These are phyloP conservation scores for Carex littledalei DNA, from an alignment of 176 grass and related monocot species.

Conservation along the genomic window DNA sequence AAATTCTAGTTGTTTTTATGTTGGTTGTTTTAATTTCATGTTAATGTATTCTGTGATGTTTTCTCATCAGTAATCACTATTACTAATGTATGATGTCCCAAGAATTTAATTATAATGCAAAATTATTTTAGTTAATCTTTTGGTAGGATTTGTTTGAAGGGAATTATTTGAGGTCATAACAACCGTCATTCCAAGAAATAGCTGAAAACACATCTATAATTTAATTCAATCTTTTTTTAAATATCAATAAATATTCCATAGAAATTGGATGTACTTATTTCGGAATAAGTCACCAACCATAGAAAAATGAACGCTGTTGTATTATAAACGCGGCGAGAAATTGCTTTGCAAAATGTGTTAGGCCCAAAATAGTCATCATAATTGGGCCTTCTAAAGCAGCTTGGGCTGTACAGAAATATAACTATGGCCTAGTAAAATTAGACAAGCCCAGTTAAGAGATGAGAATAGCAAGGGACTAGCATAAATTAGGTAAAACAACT, in stretches of 20 bases:
- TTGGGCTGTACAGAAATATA: not conserved
- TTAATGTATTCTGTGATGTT: constrained; percentile 5
- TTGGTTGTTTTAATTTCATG: not conserved
- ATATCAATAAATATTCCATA: too few species aligned
- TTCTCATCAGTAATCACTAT: not conserved
- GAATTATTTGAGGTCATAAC: not conserved
- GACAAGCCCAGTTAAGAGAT: too few species aligned
- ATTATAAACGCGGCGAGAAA: not conserved
- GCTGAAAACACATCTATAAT: too few species aligned
- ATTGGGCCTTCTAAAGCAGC: not conserved
- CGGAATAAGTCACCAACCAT: too few species aligned
- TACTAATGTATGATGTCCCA: not conserved
- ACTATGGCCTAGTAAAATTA: not conserved
- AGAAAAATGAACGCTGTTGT: too few species aligned
- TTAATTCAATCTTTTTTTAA: too few species aligned
- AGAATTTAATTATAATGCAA: not conserved
- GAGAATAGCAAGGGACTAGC: too few species aligned
- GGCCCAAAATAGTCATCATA: not conserved
- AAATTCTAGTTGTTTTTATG: not conserved
- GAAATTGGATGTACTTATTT: too few species aligned
- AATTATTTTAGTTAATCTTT: not conserved
- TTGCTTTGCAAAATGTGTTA: not conserved
- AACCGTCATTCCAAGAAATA: too few species aligned
- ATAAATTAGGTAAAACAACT: too few species aligned
- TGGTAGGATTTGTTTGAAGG: not conserved